Evolutionary conservation across 148 eudicot genomes (phyloP).

Genomic region (Suaeda aralocaspica): DNA sequence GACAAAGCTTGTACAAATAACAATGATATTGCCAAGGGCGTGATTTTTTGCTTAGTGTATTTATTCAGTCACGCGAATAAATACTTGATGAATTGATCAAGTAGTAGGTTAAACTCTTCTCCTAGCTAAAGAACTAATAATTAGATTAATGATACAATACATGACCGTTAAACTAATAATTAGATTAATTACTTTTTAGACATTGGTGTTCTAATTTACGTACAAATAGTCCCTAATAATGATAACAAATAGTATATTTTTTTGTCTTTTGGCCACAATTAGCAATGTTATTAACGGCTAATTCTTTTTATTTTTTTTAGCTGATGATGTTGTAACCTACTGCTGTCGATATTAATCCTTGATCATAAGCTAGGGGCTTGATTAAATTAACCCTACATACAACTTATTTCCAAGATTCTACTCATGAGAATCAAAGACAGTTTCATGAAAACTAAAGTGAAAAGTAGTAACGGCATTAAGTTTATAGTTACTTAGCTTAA

Average conservation of each 20-base stretch:
- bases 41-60: not conserved
- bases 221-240: not conserved
- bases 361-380: not conserved
- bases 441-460: not conserved
- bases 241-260: not conserved
- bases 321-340: not conserved
- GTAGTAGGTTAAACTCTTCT: not conserved
- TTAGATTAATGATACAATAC: not conserved
- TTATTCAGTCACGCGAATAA: not conserved
- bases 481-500: too few species aligned
- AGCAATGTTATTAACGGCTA: slow-evolving; percentile 7
- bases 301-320: not conserved
- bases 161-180: not conserved
- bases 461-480: not conserved
- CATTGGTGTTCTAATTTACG: too few species aligned
- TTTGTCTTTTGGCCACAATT: not conserved
- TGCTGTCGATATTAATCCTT: not conserved
- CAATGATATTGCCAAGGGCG: slow-evolving; percentile 17
- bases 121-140: too few species aligned
- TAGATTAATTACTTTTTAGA: too few species aligned
- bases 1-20: slow-evolving; percentile 11
- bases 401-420: not conserved
- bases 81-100: not conserved
- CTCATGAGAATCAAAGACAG: not conserved
- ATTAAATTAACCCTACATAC: too few species aligned